phyloP scores from a whole-genome alignment of 2,329 filamentous ascomycete species.

The Colletotrichum ledebouriae region DNA sequence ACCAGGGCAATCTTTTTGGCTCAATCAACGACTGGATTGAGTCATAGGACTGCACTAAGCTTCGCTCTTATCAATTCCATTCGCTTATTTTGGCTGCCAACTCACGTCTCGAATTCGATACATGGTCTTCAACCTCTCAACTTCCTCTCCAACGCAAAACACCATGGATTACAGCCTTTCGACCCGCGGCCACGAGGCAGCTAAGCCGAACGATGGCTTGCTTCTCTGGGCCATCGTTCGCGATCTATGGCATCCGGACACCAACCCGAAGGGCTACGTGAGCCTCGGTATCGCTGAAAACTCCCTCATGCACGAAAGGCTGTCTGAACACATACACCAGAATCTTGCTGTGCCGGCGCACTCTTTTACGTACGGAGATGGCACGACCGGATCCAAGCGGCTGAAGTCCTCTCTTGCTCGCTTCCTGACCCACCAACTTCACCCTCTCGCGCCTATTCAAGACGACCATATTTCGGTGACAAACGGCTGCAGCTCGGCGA shows the following conservation, averaged over 20 bases:
- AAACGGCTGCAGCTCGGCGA: conserved; percentile 57
- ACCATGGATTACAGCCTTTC: conserved; percentile 44
- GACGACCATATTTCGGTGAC: conserved; percentile 53
- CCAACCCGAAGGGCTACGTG: conserved; percentile 60
- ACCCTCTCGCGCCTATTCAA: conserved; percentile 47
- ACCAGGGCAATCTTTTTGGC: no score
- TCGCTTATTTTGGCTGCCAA: not conserved
- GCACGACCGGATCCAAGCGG: conserved; percentile 53
- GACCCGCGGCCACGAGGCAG: conserved; percentile 48
- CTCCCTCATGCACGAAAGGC: conserved; percentile 61
- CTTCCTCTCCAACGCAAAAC: conserved; percentile 3
- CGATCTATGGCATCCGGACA: conserved; percentile 57
- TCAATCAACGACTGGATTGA: not conserved
- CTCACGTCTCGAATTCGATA: not conserved
- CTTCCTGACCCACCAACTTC: conserved; percentile 54
- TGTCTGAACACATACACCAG: conserved; percentile 57
- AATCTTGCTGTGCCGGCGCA: conserved; percentile 48
- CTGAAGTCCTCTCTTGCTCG: conserved; percentile 50
- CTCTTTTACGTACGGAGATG: conserved; percentile 58
- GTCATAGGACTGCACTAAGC: conserved; percentile 3
- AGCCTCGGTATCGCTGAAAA: conserved; percentile 68
- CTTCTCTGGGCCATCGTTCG: conserved; percentile 59
- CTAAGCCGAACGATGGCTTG: conserved; percentile 47
- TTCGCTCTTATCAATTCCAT: conserved; percentile 17
- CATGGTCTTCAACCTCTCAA: conserved; percentile 1